Percentiles rank a stretch among this genome's conserved stretches.
Conservation (phyloP, 208 protist species). For the Phytomonas sp. region DNA sequence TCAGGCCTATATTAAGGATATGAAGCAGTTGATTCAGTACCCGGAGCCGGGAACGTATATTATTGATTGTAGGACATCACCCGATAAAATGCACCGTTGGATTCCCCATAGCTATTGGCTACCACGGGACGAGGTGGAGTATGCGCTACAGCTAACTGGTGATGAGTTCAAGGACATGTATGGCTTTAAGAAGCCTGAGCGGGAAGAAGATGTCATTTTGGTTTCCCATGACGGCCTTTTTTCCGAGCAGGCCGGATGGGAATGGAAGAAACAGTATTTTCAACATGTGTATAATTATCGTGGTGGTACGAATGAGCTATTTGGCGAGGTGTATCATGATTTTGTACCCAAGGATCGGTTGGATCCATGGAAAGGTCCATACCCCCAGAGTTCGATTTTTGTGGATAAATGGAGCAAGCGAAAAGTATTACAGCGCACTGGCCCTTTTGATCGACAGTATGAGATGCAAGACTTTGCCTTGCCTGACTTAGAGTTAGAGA, state of each 20-base stretch:
- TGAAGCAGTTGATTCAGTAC: constrained; percentile 58
- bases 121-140: constrained; percentile 86
- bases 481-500: constrained; percentile 80
- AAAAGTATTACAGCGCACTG: constrained; percentile 76
- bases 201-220: constrained; percentile 76
- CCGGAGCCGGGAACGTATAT: constrained; percentile 71
- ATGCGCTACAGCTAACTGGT: constrained; percentile 74
- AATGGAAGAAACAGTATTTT: constrained; percentile 82
- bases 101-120: constrained; percentile 82
- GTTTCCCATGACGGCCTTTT: constrained; percentile 84
- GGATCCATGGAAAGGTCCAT: constrained; percentile 85
- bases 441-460: constrained; percentile 86
- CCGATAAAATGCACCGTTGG: constrained; percentile 81
- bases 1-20: constrained; percentile 77
- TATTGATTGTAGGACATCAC: constrained; percentile 67
- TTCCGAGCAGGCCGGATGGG: constrained; percentile 85
- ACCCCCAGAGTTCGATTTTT: constrained; percentile 84
- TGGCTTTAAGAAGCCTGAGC: constrained; percentile 65
- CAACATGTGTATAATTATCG: constrained; percentile 90
- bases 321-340: constrained; percentile 76
- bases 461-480: constrained; percentile 90
- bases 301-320: constrained; percentile 84
- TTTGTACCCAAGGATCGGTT: constrained; percentile 62
- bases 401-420: constrained; percentile 90
- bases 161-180: constrained; percentile 89